Base-by-base conservation (phyloP, 1,139 yeast species). In the Suhomyces bolitotheri region DNA sequence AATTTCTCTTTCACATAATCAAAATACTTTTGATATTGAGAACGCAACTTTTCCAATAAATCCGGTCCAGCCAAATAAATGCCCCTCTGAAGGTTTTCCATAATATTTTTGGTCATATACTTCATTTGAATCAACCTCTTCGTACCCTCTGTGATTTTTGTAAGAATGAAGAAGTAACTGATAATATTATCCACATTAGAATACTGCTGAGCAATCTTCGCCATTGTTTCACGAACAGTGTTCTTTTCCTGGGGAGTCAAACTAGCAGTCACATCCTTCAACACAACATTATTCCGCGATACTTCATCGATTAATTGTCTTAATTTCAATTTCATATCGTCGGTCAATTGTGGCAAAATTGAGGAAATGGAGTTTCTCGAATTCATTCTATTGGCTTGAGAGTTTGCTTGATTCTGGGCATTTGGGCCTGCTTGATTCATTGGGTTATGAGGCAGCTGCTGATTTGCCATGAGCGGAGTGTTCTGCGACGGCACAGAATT, bases 111-210 rank as follows among this genome's bases (percentile, higher is more conserved):
- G 28, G 87, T 78, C 83, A 87, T 82, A 43, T 79, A 73, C 58
- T 87, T 82, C 72, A 86, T 78, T 55, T 85, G 92, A 41, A 88
- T 71, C 44, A 88, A 73, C 44, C 86, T 75, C 50, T 79, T 79
- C 1, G 95, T 83, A 5, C 87, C 90, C 38, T 80, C 87, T 29
- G 72, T 74, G 54, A 83, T 85, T 49, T 82, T 77, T 1, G 94
- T 82, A 38, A 87, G 68, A 41, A 82, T 75, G 53, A 76, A 87
- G 50, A 85, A 86, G 53, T 85, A 80, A 28, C 94, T 88, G 32
- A 86, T 79, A 32, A 87, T 71, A 43, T 81, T 81, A 53, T 87
- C 95, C 15, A 84, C 84, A 46, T 81, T 74, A 29, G 80, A 70
- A 56, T 79, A 80, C 45, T 82, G 74, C 44, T 80, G 87, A 22